Percentiles rank a stretch among this genome's conserved stretches.
Conservation (phyloP, 2,329 filamentous ascomycete species). For the Beauveria bassiana region DNA sequence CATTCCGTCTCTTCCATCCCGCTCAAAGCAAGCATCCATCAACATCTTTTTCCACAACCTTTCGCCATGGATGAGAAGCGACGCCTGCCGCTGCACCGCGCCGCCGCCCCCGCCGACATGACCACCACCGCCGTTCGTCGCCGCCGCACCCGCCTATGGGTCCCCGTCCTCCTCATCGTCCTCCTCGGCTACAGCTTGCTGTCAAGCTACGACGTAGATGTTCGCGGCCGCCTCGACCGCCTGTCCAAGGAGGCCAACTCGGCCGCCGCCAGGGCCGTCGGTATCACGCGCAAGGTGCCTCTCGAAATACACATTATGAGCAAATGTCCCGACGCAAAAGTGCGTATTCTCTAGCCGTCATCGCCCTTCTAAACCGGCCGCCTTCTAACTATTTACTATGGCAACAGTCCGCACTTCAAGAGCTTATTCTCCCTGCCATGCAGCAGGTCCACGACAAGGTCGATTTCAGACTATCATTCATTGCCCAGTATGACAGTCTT, state of each 20-base stretch:
- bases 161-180: conserved; percentile 19
- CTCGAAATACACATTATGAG: conserved; percentile 95
- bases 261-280: conserved; percentile 9
- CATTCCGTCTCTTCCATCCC: no score
- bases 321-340: conserved; percentile 86
- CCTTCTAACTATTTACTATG: background rate
- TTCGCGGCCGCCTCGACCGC: conserved; percentile 2
- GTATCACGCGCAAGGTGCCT: conserved; percentile 46
- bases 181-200: conserved; percentile 16
- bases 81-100: conserved; percentile 13
- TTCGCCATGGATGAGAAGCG: conserved; percentile 26
- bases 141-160: conserved; percentile 19
- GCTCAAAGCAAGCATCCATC: no score
- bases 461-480: conserved; percentile 84
- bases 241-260: background rate
- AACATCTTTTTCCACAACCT: background rate
- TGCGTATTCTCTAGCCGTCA: conserved; percentile 22
- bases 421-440: conserved; percentile 82
- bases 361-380: background rate
- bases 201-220: conserved; percentile 5
- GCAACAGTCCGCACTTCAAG: conserved; percentile 63
- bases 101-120: conserved; percentile 8
- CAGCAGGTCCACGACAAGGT: conserved; percentile 73
- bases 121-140: conserved; percentile 10
- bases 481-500: conserved; percentile 55